Conservation (phyloP, 495 filamentous ascomycete species). For the Bacidia rubella region DNA sequence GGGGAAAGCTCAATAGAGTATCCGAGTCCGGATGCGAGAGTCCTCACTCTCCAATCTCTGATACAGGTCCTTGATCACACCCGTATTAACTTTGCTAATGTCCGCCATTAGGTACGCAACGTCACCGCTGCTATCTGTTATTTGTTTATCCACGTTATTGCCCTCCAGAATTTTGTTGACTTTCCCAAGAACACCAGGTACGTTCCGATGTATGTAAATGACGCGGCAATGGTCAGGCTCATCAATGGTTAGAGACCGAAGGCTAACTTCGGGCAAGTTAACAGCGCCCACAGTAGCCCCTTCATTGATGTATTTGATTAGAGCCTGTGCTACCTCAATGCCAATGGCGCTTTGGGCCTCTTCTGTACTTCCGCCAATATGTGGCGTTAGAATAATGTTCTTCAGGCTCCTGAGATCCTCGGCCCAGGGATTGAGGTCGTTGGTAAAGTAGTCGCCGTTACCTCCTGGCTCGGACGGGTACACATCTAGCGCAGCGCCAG, state of each 20-base stretch:
- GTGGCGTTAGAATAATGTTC: slow-evolving; percentile 90
- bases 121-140: slow-evolving; percentile 86
- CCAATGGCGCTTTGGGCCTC: slow-evolving; percentile 96
- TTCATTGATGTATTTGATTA: slow-evolving; percentile 86
- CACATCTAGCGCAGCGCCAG: slow-evolving; percentile 90
- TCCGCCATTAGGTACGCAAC: slow-evolving; percentile 97
- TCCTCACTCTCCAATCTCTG: slow-evolving; percentile 66
- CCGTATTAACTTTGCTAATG: slow-evolving; percentile 68
- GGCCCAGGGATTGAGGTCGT: slow-evolving; percentile 72
- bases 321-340: slow-evolving; percentile 73
- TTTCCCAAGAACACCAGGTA: slow-evolving; percentile 86
- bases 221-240: slow-evolving; percentile 81
- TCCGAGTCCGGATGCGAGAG: slow-evolving; percentile 74
- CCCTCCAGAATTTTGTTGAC: slow-evolving; percentile 88
- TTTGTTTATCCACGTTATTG: slow-evolving; percentile 98
- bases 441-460: slow-evolving; percentile 91
- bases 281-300: slow-evolving; percentile 82
- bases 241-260: slow-evolving; percentile 75
- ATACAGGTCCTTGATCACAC: slow-evolving; percentile 73
- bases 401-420: slow-evolving; percentile 71
- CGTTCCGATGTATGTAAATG: slow-evolving; percentile 90
- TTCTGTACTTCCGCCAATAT: slow-evolving; percentile 95
- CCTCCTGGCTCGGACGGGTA: slow-evolving; percentile 87
- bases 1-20: slow-evolving; percentile 83
- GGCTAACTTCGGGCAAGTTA: slow-evolving; percentile 86